These are phyloP conservation scores for Globisporangium viniferum DNA, from an alignment of 352 stramenopile species.

Conservation along the genomic window DNA sequence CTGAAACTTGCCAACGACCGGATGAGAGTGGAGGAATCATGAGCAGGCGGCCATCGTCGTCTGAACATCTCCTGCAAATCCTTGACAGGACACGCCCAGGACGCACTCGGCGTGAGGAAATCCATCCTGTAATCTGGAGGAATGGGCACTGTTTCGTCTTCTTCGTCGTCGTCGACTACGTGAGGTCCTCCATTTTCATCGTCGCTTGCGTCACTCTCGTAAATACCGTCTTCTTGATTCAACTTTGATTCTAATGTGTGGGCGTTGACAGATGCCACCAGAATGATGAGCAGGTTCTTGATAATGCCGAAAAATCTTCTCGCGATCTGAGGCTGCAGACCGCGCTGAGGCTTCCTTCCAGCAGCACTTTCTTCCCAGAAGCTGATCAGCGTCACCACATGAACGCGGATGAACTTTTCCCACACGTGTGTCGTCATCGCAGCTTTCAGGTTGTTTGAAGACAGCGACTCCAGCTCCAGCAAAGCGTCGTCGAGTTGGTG, in stretches of 20 bases:
- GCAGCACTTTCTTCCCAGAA: slow-evolving; percentile 82
- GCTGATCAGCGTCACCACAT: slow-evolving; percentile 75
- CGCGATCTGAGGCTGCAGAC: slow-evolving; percentile 72
- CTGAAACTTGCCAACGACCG: slow-evolving; percentile 39
- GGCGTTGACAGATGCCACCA: slow-evolving; percentile 34
- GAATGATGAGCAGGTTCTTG: slow-evolving; percentile 45
- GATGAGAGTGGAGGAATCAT: slow-evolving; percentile 47
- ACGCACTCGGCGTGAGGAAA: slow-evolving; percentile 36
- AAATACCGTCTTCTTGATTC: background rate
- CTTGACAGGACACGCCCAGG: slow-evolving; percentile 49
- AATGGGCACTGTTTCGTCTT: slow-evolving; percentile 14
- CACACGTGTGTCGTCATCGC: slow-evolving; percentile 74
- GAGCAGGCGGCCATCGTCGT: slow-evolving; percentile 55
- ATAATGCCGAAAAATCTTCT: slow-evolving; percentile 80
- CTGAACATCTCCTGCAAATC: slow-evolving; percentile 45
- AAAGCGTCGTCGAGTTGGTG: slow-evolving; percentile 77
- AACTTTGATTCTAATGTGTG: background rate
- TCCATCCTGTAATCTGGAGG: slow-evolving; percentile 36
- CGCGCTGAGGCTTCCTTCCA: slow-evolving; percentile 60
- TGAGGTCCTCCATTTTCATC: slow-evolving; percentile 14
- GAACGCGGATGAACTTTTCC: slow-evolving; percentile 78
- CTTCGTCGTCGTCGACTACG: slow-evolving; percentile 17
- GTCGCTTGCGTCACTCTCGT: slow-evolving; percentile 15
- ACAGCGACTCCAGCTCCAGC: slow-evolving; percentile 53
- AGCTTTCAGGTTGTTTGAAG: slow-evolving; percentile 33